phyloP scores from a whole-genome alignment of 495 filamentous ascomycete genomes.

The Sphaerosporella brunnea region DNA sequence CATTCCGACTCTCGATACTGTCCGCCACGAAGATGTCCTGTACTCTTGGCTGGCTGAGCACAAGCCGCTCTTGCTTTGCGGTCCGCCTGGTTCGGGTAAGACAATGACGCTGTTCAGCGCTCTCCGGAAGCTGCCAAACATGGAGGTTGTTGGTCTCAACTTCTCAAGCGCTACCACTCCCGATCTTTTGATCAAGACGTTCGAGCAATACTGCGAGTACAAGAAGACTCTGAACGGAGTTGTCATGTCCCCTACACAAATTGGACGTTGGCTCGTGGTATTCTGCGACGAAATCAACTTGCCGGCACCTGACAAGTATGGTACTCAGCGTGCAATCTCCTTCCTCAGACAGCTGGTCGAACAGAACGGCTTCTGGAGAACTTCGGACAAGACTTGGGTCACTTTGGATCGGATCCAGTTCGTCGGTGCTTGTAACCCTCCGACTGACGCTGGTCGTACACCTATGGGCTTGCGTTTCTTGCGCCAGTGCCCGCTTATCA shows the following conservation, averaged over 20 bases:
- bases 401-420: slow-evolving; percentile 96
- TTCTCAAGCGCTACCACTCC: slow-evolving; percentile 98
- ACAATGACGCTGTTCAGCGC: slow-evolving; percentile 99
- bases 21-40: slow-evolving; percentile 90
- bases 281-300: slow-evolving; percentile 99
- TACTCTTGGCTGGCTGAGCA: slow-evolving; percentile 99
- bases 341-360: slow-evolving; percentile 94
- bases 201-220: slow-evolving; percentile 99
- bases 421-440: slow-evolving; percentile 95
- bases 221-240: slow-evolving; percentile 94
- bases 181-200: slow-evolving; percentile 93
- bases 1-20: slow-evolving; percentile 89
- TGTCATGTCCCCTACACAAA: slow-evolving; percentile 85
- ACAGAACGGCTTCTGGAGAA: slow-evolving; percentile 98
- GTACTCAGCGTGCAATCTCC: slow-evolving; percentile 88
- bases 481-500: slow-evolving; percentile 85
- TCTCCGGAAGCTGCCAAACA: slow-evolving; percentile 83
- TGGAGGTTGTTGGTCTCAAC: slow-evolving; percentile 98
- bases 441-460: slow-evolving; percentile 94
- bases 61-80: slow-evolving; percentile 88
- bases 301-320: slow-evolving; percentile 95
- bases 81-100: slow-evolving; percentile 95
- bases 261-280: slow-evolving; percentile 92
- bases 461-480: slow-evolving; percentile 85
- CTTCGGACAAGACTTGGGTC: slow-evolving; percentile 94